Conservation (phyloP, 2,329 filamentous ascomycete genomes). For the Rhynchosporium graminicola region DNA sequence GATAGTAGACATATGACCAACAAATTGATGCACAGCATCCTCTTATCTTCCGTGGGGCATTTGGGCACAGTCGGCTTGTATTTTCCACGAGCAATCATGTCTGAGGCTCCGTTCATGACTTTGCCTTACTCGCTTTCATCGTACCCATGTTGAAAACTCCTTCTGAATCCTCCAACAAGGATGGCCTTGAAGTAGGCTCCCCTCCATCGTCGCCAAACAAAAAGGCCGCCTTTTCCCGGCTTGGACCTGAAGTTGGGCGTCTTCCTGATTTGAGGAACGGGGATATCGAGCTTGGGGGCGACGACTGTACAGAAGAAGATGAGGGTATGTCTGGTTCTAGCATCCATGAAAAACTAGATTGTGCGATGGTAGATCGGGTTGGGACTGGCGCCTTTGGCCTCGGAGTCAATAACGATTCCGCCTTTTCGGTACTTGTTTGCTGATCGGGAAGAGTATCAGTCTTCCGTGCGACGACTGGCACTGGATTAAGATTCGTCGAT, state of each 20-base stretch:
- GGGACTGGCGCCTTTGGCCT: slow-evolving; percentile 50
- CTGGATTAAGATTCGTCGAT: slow-evolving; percentile 13
- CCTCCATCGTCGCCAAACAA: slow-evolving; percentile 40
- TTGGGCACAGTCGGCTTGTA: not conserved
- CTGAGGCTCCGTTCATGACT: slow-evolving; percentile 1
- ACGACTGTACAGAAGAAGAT: slow-evolving; percentile 24
- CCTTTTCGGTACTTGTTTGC: not conserved
- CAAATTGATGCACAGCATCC: slow-evolving; percentile 7
- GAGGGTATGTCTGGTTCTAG: slow-evolving; percentile 51
- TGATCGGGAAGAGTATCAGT: not conserved
- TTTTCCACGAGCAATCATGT: not conserved
- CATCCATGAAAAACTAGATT: slow-evolving; percentile 81
- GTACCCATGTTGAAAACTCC: slow-evolving; percentile 37
- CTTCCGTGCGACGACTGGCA: slow-evolving; percentile 1
- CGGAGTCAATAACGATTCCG: slow-evolving; percentile 17
- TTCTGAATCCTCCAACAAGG: slow-evolving; percentile 30
- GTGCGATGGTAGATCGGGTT: slow-evolving; percentile 66
- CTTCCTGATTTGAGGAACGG: slow-evolving; percentile 37
- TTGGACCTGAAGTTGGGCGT: slow-evolving; percentile 31
- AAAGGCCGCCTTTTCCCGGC: slow-evolving; percentile 40
- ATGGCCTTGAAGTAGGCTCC: slow-evolving; percentile 28
- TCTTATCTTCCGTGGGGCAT: slow-evolving; percentile 1
- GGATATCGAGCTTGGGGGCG: slow-evolving; percentile 35
- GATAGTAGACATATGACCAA: not conserved
- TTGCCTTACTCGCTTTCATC: slow-evolving; percentile 32